Evolutionary conservation across 2,329 filamentous ascomycete species (phyloP).

Genomic region (Pseudohalonectria lignicola): DNA sequence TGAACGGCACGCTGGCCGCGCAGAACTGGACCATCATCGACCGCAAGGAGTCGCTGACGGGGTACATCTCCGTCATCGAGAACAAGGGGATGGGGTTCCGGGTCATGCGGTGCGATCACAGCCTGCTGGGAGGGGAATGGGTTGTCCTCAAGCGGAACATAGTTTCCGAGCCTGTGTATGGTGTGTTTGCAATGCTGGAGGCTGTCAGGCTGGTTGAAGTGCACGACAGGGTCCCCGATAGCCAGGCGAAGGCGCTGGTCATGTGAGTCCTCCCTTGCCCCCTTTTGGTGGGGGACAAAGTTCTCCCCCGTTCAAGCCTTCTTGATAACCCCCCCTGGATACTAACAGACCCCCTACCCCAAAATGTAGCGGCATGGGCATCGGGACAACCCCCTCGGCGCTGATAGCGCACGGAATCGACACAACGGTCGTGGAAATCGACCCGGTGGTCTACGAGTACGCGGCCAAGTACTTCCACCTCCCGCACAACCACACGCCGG

Average conservation of each 20-base stretch:
- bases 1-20: conserved; percentile 55
- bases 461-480: conserved; percentile 76
- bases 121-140: conserved; percentile 89
- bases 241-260: conserved; percentile 68
- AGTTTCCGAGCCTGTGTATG: conserved; percentile 80
- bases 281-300: not conserved
- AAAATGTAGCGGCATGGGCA: conserved; percentile 80
- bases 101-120: conserved; percentile 87
- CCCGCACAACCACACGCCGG: conserved; percentile 63
- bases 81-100: conserved; percentile 61
- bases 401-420: conserved; percentile 80
- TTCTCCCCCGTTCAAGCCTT: not conserved
- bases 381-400: conserved; percentile 83
- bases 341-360: no score
- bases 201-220: conserved; percentile 71
- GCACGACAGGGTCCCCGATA: conserved; percentile 40
- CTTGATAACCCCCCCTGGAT: no score
- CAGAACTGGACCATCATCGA: conserved; percentile 69
- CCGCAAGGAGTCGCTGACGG: conserved; percentile 75
- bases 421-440: conserved; percentile 91
- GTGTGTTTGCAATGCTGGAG: conserved; percentile 93
- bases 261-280: no score
- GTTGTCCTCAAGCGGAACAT: conserved; percentile 39
- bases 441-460: conserved; percentile 78
- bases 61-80: conserved; percentile 86